Evolutionary conservation across 192 early-diverging fungal species (phyloP).

Genomic region (Coemansia sp.): DNA sequence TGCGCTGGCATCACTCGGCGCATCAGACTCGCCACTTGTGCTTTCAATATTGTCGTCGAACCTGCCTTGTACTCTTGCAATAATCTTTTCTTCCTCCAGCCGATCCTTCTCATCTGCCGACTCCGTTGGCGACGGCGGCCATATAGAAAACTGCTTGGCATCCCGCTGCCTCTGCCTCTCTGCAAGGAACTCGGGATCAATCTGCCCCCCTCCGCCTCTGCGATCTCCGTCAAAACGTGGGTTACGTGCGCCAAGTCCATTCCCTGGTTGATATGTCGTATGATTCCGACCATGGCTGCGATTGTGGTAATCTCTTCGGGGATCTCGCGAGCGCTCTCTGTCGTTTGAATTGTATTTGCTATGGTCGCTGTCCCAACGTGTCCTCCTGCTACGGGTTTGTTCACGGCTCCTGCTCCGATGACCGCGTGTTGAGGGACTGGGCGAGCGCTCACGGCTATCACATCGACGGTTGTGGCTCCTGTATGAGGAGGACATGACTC

Average conservation of each 20-base stretch:
- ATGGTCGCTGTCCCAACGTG: background rate
- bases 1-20: conserved; percentile 1
- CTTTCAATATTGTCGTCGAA: conserved; percentile 18
- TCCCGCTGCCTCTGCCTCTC: conserved; percentile 46
- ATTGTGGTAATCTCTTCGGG: background rate
- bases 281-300: background rate
- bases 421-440: background rate
- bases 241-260: background rate
- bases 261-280: background rate
- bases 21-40: conserved; percentile 17
- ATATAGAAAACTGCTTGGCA: conserved; percentile 52
- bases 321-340: background rate
- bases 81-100: conserved; percentile 26
- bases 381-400: background rate
- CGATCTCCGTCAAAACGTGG: conserved; percentile 1
- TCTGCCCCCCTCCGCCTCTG: conserved; percentile 8
- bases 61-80: conserved; percentile 27
- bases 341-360: background rate
- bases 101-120: conserved; percentile 54
- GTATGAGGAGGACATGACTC: background rate
- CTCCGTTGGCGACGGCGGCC: conserved; percentile 58
- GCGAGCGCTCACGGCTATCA: background rate
- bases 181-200: conserved; percentile 32
- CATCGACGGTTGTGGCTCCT: background rate
- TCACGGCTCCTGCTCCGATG: background rate